phyloP scores from a whole-genome alignment of 2,329 filamentous ascomycete genomes.

The Calonectria fujianensis region DNA sequence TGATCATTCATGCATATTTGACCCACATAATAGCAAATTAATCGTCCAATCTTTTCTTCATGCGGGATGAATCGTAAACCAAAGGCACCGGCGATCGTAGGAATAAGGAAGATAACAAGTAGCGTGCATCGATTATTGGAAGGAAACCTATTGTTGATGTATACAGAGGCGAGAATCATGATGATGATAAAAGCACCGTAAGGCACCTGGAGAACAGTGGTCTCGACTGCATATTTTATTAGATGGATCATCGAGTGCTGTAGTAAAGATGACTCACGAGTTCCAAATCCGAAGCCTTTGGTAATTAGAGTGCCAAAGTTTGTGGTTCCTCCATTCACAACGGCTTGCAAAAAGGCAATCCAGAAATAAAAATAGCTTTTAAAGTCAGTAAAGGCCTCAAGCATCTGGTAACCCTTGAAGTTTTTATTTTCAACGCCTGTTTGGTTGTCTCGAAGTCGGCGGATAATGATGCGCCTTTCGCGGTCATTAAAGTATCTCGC shows the following conservation, averaged over 20 bases:
- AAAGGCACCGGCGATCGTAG: neutral
- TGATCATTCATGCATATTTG: neutral
- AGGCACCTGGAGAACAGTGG: slow-evolving; percentile 5
- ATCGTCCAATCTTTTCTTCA: neutral
- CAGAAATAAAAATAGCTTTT: slow-evolving; percentile 6
- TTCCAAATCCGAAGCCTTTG: slow-evolving; percentile 13
- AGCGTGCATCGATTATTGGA: slow-evolving; percentile 7
- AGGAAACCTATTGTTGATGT: neutral
- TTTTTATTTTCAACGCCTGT: slow-evolving; percentile 19
- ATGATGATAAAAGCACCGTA: neutral
- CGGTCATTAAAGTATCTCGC: neutral
- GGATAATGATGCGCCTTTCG: neutral
- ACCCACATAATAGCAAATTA: slow-evolving; percentile 5
- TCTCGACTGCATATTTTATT: neutral
- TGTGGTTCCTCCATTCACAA: slow-evolving; percentile 6
- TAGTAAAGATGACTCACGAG: neutral
- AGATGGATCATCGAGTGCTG: neutral
- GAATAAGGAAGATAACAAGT: neutral
- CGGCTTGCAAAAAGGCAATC: neutral
- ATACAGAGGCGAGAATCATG: neutral
- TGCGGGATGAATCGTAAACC: slow-evolving; percentile 8
- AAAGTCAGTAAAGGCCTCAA: slow-evolving; percentile 1
- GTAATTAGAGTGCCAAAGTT: slow-evolving; percentile 13
- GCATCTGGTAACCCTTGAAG: neutral
- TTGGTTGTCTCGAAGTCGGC: neutral